A percentile compares a stretch with the other conserved stretches of the same genome.
Conservation (phyloP, 805 yeast genomes). For the Pichia insulana region DNA sequence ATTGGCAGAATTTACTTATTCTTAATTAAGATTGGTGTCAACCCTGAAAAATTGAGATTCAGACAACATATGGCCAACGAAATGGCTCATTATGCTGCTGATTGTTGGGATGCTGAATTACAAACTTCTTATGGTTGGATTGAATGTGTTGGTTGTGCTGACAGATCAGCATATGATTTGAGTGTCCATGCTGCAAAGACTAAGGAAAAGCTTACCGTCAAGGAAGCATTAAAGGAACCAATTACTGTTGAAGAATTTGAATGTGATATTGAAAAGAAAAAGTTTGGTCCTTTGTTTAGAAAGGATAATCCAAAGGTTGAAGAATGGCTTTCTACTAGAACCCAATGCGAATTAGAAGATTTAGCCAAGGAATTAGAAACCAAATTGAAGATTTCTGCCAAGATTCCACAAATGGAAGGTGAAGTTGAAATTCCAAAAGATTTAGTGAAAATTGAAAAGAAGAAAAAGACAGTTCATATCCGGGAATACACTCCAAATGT, state of each 20-base stretch:
- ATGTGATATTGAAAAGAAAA: slow-evolving; percentile 84
- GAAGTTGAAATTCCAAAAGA: slow-evolving; percentile 57
- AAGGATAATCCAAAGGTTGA: slow-evolving; percentile 93
- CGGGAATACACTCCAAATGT: slow-evolving; percentile 96
- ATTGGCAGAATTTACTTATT: slow-evolving; percentile 86
- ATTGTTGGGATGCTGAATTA: slow-evolving; percentile 99
- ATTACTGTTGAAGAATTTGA: slow-evolving; percentile 73
- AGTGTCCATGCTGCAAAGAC: slow-evolving; percentile 93
- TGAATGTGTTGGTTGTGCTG: slow-evolving; percentile 99
- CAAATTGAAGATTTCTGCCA: slow-evolving; percentile 56
- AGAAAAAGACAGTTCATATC: slow-evolving; percentile 75
- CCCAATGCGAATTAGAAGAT: slow-evolving; percentile 78
- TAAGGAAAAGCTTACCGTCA: slow-evolving; percentile 88
- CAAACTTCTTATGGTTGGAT: slow-evolving; percentile 97
- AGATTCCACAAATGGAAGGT: slow-evolving; percentile 54
- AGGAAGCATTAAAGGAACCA: slow-evolving; percentile 84
- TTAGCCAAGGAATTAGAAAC: slow-evolving; percentile 58
- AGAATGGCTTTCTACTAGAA: slow-evolving; percentile 61
- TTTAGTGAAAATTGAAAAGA: slow-evolving; percentile 68
- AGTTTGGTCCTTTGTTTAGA: slow-evolving; percentile 96
- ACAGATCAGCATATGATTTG: slow-evolving; percentile 95
- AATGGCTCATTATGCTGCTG: slow-evolving; percentile 99
- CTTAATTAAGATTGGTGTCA: slow-evolving; percentile 83
- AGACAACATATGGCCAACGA: slow-evolving; percentile 98
- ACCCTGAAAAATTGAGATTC: slow-evolving; percentile 75